Conservation (phyloP, 2,329 filamentous ascomycete species). For the Neurospora crassa region DNA sequence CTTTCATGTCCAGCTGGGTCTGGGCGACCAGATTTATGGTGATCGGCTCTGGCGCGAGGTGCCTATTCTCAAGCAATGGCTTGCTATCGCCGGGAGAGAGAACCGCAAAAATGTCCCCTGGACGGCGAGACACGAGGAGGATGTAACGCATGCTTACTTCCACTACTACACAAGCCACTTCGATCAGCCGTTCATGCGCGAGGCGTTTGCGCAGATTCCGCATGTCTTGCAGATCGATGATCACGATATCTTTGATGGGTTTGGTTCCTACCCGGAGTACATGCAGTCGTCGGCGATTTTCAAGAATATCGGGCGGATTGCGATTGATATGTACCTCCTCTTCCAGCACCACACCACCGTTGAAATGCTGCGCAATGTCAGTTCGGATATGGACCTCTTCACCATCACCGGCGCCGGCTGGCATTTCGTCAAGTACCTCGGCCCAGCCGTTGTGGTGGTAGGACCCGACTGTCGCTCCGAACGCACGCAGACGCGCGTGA, state of each 20-base stretch:
- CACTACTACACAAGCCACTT: slow-evolving; percentile 99
- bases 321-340: slow-evolving; percentile 93
- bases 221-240: slow-evolving; percentile 90
- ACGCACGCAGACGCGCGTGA: slow-evolving; percentile 78
- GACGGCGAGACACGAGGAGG: slow-evolving; percentile 92
- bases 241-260: slow-evolving; percentile 97
- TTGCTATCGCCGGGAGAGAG: slow-evolving; percentile 85
- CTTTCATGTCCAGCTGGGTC: slow-evolving; percentile 85
- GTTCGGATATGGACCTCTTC: slow-evolving; percentile 83
- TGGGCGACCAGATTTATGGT: slow-evolving; percentile 92
- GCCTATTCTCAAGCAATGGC: slow-evolving; percentile 87
- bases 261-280: slow-evolving; percentile 92
- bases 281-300: slow-evolving; percentile 98
- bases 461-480: slow-evolving; percentile 90
- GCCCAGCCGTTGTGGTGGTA: slow-evolving; percentile 80
- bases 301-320: slow-evolving; percentile 93
- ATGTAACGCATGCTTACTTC: slow-evolving; percentile 93
- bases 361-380: slow-evolving; percentile 83
- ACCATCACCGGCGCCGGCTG: slow-evolving; percentile 95
- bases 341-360: slow-evolving; percentile 98
- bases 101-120: slow-evolving; percentile 82
- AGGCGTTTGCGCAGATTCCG: slow-evolving; percentile 95
- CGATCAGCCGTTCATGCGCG: slow-evolving; percentile 86
- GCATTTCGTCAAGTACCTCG: slow-evolving; percentile 97
- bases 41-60: slow-evolving; percentile 96